Conservation (phyloP, 2,329 filamentous ascomycete genomes). For the Ceratocystis destructans region DNA sequence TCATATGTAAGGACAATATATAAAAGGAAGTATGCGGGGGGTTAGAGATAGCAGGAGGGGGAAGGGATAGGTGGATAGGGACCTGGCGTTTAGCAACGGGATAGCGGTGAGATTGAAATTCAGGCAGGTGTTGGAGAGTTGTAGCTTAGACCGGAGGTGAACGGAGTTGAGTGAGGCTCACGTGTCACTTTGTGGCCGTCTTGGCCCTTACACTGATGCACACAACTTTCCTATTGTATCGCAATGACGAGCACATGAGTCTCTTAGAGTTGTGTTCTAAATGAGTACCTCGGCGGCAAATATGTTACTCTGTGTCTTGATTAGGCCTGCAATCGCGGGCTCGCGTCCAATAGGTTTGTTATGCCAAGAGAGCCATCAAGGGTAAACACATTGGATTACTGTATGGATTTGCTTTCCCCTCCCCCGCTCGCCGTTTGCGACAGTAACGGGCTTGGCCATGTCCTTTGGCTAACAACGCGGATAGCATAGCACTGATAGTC, state of each 20-base stretch:
- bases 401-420: background rate
- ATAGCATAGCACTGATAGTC: background rate
- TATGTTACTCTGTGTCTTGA: conserved; percentile 1
- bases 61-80: background rate
- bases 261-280: background rate
- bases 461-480: background rate
- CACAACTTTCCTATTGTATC: background rate
- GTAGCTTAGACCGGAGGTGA: background rate
- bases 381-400: background rate
- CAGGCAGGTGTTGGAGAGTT: background rate
- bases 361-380: background rate
- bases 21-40: background rate
- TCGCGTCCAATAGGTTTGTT: background rate
- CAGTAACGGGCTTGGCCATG: background rate
- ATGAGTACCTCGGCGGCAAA: background rate
- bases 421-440: background rate
- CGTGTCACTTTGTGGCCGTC: background rate
- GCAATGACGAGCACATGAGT: background rate
- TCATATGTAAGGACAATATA: background rate
- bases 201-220: background rate
- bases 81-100: background rate
- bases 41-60: background rate
- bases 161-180: background rate
- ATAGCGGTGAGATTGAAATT: background rate
- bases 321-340: background rate